Percentiles rank a stretch among this genome's conserved stretches.
Conservation (phyloP, 2,329 filamentous ascomycete species). For the Sarocladium kiliense region DNA sequence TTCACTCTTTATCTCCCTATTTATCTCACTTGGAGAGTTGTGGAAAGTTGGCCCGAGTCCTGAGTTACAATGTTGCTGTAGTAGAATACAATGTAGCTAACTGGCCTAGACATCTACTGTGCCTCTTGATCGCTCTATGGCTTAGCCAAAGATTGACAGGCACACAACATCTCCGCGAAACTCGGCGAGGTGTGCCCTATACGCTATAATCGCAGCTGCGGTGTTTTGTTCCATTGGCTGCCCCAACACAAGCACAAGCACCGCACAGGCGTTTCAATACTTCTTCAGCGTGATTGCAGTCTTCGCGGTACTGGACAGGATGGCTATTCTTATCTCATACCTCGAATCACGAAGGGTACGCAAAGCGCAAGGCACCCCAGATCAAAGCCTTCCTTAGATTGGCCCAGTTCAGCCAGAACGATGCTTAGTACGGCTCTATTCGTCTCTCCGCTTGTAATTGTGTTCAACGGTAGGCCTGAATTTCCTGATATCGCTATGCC, state of each 20-base stretch:
- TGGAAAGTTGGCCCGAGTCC: no score
- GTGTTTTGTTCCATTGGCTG: constrained; percentile 32
- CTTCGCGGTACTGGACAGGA: constrained; percentile 38
- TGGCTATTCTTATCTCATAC: constrained; percentile 34
- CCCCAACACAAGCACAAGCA: constrained; percentile 31
- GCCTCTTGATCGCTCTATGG: constrained; percentile 29
- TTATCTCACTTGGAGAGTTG: no score
- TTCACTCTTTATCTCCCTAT: no score
- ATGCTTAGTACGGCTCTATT: constrained; percentile 28
- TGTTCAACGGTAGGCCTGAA: neutral
- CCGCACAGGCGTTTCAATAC: constrained; percentile 33
- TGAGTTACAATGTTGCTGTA: no score
- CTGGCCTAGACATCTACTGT: constrained; percentile 14
- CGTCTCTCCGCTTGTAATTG: neutral
- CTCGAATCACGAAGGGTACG: constrained; percentile 32
- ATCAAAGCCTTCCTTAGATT: constrained; percentile 29
- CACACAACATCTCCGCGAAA: constrained; percentile 29
- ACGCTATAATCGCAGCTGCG: constrained; percentile 30
- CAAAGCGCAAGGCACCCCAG: constrained; percentile 29
- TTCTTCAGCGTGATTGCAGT: constrained; percentile 38
- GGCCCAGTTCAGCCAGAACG: constrained; percentile 33
- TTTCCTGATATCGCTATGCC: neutral
- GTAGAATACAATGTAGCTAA: neutral
- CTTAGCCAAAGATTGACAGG: constrained; percentile 34
- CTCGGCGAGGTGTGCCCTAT: constrained; percentile 33